Percentiles rank a stretch among this genome's conserved stretches.
Evolutionary conservation across 2,329 filamentous ascomycete species (phyloP).

Genomic region (Ceratocystis destructans): DNA sequence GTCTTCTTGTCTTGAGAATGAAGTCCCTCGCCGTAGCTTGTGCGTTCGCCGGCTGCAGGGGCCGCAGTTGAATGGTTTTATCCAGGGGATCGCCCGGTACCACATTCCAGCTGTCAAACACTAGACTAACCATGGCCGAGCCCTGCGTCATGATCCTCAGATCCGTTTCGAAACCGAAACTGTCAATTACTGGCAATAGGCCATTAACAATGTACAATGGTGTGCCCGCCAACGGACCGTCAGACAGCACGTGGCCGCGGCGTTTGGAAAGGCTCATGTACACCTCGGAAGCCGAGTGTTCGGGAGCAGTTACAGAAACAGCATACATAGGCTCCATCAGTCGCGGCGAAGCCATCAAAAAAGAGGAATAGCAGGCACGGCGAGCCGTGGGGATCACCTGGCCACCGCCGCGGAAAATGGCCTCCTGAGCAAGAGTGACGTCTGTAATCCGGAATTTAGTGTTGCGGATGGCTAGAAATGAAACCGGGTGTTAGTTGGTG

Average conservation of each 20-base stretch:
- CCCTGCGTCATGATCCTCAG: slow-evolving; percentile 91
- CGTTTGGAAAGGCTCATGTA: slow-evolving; percentile 86
- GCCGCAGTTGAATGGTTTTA: slow-evolving; percentile 64
- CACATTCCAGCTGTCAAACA: slow-evolving; percentile 92
- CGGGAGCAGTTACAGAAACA: slow-evolving; percentile 82
- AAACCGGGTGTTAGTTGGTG: not conserved
- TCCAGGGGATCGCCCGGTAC: slow-evolving; percentile 93
- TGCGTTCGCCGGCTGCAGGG: slow-evolving; percentile 73
- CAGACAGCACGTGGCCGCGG: slow-evolving; percentile 84
- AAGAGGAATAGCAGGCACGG: slow-evolving; percentile 85
- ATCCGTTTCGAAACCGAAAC: slow-evolving; percentile 96
- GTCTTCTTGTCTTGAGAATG: slow-evolving; percentile 82
- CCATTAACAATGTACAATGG: slow-evolving; percentile 86
- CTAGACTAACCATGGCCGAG: slow-evolving; percentile 74
- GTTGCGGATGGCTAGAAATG: slow-evolving; percentile 68
- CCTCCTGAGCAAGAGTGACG: slow-evolving; percentile 69
- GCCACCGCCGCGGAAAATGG: slow-evolving; percentile 87
- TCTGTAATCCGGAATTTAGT: slow-evolving; percentile 96
- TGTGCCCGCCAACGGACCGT: slow-evolving; percentile 85
- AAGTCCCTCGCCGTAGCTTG: slow-evolving; percentile 91
- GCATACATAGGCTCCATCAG: slow-evolving; percentile 95
- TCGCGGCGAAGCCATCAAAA: slow-evolving; percentile 89
- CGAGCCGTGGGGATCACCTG: slow-evolving; percentile 95
- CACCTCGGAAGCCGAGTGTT: slow-evolving; percentile 72
- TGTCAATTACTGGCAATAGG: slow-evolving; percentile 88